Evolutionary conservation across 352 stramenopile species (phyloP).

Genomic region (Pseudoperonospora humuli): DNA sequence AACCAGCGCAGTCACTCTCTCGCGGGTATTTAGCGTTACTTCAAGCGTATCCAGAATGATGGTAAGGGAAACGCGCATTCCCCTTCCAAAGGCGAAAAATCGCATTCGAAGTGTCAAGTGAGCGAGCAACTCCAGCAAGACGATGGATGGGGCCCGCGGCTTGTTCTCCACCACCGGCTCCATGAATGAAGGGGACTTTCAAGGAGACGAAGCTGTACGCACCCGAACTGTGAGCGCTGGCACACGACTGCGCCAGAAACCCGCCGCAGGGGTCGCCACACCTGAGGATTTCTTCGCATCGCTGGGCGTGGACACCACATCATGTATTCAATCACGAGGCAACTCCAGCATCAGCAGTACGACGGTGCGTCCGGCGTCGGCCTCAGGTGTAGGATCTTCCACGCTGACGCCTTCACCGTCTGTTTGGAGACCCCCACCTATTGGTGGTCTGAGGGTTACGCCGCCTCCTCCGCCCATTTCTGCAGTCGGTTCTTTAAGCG

Average conservation of each 20-base stretch:
- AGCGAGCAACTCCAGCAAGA: neutral
- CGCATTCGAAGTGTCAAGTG: constrained; percentile 15
- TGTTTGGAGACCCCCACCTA: constrained; percentile 15
- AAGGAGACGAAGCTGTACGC: constrained; percentile 9
- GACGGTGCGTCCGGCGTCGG: constrained; percentile 13
- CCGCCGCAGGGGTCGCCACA: constrained; percentile 12
- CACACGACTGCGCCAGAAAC: constrained; percentile 57
- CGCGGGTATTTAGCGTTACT: constrained; percentile 5
- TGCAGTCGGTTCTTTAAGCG: constrained; percentile 6
- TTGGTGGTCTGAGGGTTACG: constrained; percentile 14
- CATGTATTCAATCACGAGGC: constrained; percentile 10
- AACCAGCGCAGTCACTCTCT: constrained; percentile 4
- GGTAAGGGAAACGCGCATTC: constrained; percentile 2
- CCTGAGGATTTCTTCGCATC: constrained; percentile 51
- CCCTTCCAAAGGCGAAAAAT: constrained; percentile 22
- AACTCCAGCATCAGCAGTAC: constrained; percentile 22
- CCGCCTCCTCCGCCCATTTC: constrained; percentile 2
- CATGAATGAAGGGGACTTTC: neutral
- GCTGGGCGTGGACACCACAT: constrained; percentile 32
- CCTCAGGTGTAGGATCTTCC: constrained; percentile 3
- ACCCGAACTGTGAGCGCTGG: constrained; percentile 42
- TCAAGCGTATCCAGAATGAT: constrained; percentile 15
- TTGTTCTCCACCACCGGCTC: no score
- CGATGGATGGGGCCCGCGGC: constrained; percentile 27
- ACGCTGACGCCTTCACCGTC: constrained; percentile 7